These are phyloP conservation scores for Aspergillus brasiliensis DNA, from an alignment of 2,329 filamentous ascomycete species.

Conservation along the genomic window DNA sequence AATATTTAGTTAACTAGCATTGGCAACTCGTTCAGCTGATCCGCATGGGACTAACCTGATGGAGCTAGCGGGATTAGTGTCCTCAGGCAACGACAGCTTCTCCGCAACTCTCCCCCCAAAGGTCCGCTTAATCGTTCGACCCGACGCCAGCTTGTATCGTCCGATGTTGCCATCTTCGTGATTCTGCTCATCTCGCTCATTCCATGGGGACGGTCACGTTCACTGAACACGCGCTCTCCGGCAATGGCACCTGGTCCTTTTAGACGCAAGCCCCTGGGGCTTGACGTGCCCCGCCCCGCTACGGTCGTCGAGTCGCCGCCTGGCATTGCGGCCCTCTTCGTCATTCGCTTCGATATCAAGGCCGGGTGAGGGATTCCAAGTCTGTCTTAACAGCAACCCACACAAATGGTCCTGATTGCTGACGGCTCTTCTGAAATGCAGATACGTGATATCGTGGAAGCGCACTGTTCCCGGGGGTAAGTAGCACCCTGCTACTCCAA, in stretches of 20 bases:
- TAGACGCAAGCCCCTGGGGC: conserved; percentile 34
- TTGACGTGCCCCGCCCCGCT: conserved; percentile 37
- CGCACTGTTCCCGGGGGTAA: conserved; percentile 67
- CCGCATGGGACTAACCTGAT: conserved; percentile 8
- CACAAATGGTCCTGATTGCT: neutral
- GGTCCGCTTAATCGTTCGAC: neutral
- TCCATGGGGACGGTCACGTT: conserved; percentile 27
- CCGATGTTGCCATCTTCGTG: conserved; percentile 10
- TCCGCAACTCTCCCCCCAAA: conserved; percentile 8
- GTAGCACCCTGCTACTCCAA: conserved; percentile 18
- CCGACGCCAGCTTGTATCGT: conserved; percentile 1
- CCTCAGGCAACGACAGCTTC: conserved; percentile 17
- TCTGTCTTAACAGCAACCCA: neutral
- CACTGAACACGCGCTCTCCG: conserved; percentile 8
- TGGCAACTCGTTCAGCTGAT: neutral
- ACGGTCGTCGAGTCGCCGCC: conserved; percentile 42
- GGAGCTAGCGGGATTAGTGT: neutral
- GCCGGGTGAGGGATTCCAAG: conserved; percentile 64
- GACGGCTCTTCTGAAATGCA: conserved; percentile 29
- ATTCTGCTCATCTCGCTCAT: conserved; percentile 11
- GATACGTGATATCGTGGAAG: conserved; percentile 86
- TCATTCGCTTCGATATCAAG: conserved; percentile 91
- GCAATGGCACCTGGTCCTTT: conserved; percentile 34
- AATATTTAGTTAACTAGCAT: neutral
- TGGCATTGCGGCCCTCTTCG: conserved; percentile 74